Evolutionary conservation across 768 basidiomycete genomes (phyloP).

Genomic region (Tricholoma saponaceum): DNA sequence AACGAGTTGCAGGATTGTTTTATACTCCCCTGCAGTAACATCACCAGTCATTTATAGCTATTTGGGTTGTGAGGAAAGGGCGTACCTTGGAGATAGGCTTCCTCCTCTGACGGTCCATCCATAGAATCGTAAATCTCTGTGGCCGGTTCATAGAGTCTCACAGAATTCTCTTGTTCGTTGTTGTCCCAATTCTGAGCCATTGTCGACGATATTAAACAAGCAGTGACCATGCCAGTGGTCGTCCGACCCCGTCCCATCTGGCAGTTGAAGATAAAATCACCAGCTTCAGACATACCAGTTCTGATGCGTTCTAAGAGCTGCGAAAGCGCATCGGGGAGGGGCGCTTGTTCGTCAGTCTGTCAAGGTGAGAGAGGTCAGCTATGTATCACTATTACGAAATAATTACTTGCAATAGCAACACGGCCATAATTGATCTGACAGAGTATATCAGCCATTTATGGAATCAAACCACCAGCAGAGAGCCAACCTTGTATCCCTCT

Average conservation of each 20-base stretch:
- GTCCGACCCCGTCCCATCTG: constrained; percentile 93
- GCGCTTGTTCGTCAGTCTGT: constrained; percentile 96
- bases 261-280: constrained; percentile 92
- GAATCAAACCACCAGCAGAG: not conserved
- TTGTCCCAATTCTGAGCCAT: constrained; percentile 45
- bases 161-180: constrained; percentile 32
- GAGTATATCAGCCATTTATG: not conserved
- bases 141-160: constrained; percentile 29
- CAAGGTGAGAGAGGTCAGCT: constrained; percentile 3
- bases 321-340: constrained; percentile 81
- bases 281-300: constrained; percentile 50
- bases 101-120: constrained; percentile 83
- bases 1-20: constrained; percentile 92
- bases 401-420: constrained; percentile 75
- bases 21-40: constrained; percentile 79
- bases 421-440: constrained; percentile 78
- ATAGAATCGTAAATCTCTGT: constrained; percentile 58
- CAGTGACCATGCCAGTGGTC: constrained; percentile 94
- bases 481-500: constrained; percentile 71
- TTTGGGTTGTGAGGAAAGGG: not conserved
- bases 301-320: constrained; percentile 75
- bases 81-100: constrained; percentile 82
- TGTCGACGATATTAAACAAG: constrained; percentile 78
- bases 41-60: not conserved
- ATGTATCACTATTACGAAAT: not conserved